Conservation (phyloP, 768 basidiomycete genomes). For the Tylopilus plumbeoviolaceoides region DNA sequence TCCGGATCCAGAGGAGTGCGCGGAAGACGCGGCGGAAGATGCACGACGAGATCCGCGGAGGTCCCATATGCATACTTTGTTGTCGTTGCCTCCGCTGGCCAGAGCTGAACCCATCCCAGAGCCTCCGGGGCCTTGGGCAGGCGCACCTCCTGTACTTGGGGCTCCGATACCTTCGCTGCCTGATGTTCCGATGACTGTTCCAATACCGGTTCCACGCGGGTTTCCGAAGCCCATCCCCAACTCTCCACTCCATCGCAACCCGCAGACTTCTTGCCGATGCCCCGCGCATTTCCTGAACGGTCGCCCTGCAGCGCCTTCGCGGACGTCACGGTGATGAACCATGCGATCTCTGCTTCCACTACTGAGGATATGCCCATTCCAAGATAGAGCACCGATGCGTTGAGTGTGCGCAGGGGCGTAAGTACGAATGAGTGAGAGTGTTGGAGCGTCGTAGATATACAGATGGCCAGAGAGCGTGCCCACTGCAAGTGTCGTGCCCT, state of each 20-base stretch:
- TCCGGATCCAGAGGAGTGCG: constrained; percentile 26
- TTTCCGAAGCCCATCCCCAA: constrained; percentile 25
- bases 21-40: constrained; percentile 24
- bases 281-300: constrained; percentile 72
- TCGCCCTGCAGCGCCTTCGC: constrained; percentile 51
- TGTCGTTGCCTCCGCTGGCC: constrained; percentile 96
- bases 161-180: constrained; percentile 30
- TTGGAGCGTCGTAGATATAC: constrained; percentile 90
- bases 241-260: constrained; percentile 78
- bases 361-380: constrained; percentile 84
- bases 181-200: not conserved
- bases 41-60: constrained; percentile 57
- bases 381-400: constrained; percentile 90
- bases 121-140: constrained; percentile 26
- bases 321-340: constrained; percentile 90
- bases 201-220: constrained; percentile 15
- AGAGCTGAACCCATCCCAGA: constrained; percentile 50
- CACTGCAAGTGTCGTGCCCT: constrained; percentile 87
- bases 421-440: constrained; percentile 69
- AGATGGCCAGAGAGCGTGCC: constrained; percentile 87
- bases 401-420: constrained; percentile 83
- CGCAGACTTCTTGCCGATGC: constrained; percentile 93
- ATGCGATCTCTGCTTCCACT: constrained; percentile 89
- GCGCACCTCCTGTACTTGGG: constrained; percentile 19
- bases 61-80: constrained; percentile 98